phyloP scores from a whole-genome alignment of 192 early-diverging fungal genomes.

The Diversispora epigaea region DNA sequence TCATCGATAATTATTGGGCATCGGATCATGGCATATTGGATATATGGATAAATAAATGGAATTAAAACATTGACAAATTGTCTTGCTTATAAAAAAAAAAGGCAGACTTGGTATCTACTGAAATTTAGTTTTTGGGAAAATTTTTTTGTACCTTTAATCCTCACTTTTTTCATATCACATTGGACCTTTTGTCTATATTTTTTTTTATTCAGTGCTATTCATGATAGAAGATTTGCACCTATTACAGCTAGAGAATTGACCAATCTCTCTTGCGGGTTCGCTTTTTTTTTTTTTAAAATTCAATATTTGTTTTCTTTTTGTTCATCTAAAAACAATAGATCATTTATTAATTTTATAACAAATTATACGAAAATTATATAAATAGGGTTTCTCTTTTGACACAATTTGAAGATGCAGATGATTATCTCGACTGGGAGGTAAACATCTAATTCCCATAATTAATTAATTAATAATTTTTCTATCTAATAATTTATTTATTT shows the following conservation, averaged over 20 bases:
- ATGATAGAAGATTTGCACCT: conserved; percentile 82
- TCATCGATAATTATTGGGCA: neutral
- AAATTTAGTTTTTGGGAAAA: too few species aligned
- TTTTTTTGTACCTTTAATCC: neutral
- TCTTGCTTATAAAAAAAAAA: too few species aligned
- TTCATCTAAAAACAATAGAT: neutral
- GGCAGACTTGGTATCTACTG: too few species aligned
- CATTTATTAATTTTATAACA: neutral
- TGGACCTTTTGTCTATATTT: neutral
- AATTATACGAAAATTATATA: neutral
- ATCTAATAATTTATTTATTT: neutral
- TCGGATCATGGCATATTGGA: neutral
- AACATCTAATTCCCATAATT: neutral
- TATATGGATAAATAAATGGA: neutral
- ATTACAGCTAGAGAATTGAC: conserved; percentile 68
- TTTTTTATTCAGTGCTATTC: conserved; percentile 60
- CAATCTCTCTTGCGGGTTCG: conserved; percentile 61
- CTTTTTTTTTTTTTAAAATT: neutral
- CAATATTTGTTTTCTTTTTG: neutral
- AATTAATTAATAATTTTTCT: conserved; percentile 7
- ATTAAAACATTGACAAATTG: too few species aligned
- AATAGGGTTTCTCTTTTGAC: conserved; percentile 77
- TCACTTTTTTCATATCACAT: neutral
- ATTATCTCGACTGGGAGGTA: conserved; percentile 85
- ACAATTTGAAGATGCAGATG: conserved; percentile 75